phyloP scores from a whole-genome alignment of 805 yeast genomes.

The Metschnikowia baotianmanensis region DNA sequence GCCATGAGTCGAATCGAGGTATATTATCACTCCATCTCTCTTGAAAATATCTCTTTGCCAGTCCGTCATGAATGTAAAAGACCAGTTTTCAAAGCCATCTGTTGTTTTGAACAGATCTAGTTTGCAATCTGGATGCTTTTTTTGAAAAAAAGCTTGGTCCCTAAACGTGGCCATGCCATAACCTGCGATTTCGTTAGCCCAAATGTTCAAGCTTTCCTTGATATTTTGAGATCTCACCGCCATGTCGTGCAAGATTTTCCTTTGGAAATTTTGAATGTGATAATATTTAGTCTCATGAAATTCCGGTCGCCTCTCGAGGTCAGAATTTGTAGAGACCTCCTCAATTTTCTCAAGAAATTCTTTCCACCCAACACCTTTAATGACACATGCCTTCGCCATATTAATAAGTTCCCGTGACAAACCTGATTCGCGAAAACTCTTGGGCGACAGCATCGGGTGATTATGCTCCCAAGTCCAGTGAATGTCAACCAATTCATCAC shows the following conservation, averaged over 20 bases:
- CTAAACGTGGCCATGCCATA: not conserved
- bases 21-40: not conserved
- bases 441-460: not conserved
- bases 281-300: not conserved
- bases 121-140: not conserved
- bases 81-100: too few species aligned
- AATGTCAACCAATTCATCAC: too few species aligned
- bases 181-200: not conserved
- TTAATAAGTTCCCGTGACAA: not conserved
- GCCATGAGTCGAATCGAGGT: not conserved
- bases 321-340: not conserved
- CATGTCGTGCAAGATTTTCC: not conserved
- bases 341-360: not conserved
- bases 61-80: not conserved
- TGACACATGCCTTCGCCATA: not conserved
- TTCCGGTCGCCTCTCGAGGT: too few species aligned
- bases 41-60: not conserved
- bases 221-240: not conserved
- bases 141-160: not conserved
- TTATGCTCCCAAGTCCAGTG: not conserved
- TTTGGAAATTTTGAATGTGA: not conserved
- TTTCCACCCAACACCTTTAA: not conserved
- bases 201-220: not conserved
- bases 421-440: not conserved
- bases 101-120: too few species aligned